These are phyloP conservation scores for Tillandsia fasciculata DNA, from an alignment of 176 grass and related monocot genomes.

Conservation along the genomic window DNA sequence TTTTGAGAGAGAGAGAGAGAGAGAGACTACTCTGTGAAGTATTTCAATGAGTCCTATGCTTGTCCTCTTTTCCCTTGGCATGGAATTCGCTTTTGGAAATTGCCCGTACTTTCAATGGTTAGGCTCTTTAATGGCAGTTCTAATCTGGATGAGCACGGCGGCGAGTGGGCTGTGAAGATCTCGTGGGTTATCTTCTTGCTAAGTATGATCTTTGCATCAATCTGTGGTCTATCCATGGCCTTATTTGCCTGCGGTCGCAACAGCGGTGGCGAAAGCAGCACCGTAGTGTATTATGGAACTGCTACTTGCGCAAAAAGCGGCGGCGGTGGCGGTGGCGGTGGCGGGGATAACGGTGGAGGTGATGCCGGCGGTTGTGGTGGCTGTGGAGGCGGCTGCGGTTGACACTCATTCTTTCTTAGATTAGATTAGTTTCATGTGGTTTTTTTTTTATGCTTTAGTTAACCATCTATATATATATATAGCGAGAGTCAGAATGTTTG, in stretches of 20 bases:
- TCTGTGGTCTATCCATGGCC: not conserved
- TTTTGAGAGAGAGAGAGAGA: no score
- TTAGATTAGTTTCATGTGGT: not conserved
- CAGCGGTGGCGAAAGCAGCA: not conserved
- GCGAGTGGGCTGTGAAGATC: no score
- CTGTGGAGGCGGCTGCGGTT: slow-evolving; percentile 1
- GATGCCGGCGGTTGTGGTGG: not conserved
- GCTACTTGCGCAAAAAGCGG: not conserved
- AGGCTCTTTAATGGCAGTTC: not conserved
- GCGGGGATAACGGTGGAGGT: not conserved
- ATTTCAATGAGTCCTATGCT: no score
- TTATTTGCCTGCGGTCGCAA: not conserved
- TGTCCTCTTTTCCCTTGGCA: no score
- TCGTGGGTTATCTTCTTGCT: not conserved
- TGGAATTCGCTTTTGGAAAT: no score
- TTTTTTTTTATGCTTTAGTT: no score
- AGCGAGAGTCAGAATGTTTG: no score
- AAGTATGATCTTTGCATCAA: not conserved
- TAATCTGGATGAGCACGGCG: not conserved
- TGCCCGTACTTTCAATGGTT: not conserved
- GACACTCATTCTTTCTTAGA: not conserved
- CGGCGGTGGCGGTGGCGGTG: not conserved
- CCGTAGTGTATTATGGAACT: not conserved
- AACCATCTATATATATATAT: no score
- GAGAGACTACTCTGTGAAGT: no score